Base-by-base conservation (phyloP, 2,329 filamentous ascomycete genomes). In the Sarocladium brachiariae region DNA sequence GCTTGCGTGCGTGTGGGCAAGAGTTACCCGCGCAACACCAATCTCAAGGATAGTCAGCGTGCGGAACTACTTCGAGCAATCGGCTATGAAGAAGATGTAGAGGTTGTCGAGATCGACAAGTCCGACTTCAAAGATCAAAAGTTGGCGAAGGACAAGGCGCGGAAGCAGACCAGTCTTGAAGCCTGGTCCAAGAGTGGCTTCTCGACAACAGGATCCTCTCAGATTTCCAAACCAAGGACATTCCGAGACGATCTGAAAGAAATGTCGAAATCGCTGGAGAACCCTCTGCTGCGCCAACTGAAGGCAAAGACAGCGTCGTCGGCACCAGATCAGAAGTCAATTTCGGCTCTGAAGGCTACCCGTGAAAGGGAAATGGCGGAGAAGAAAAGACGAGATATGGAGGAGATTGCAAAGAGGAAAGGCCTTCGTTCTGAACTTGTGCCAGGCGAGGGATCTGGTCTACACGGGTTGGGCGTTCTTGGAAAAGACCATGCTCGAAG, bases 401-500 rank as follows among this genome's bases (percentile, higher is more conserved):
- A 84, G 52, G 79, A 79, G 13, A 80, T 91, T 58, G 87, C 87
- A 2, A 79, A 76, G 55, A 57, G 70, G 18, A 60, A 68, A 30
- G 67, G 67, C 23, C 66, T 30, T 30, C 27, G 27, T 7, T 30
- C 27, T 30, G 27, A 70, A 51, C 60, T 56, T 10, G 64, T 64
- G 14, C 55, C 78, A 8, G 85, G 88, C 52, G 88, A 90, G 63
- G 89, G 89, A 2, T 93, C 89, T 52, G 89, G 87, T 18, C 70
- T 93, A 9, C 77, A 80, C 55, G 84, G 84, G 23, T 76, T 95
- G 47, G 76, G 86, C 31, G 74, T 90, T 1, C 73, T 80, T 51
- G 89, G 88, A 53, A 93, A 92, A 67, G 89, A 93, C 50, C 86
- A 92, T 61, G 77, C 80, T 2, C 87, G 87, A 55, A 87, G 85